phyloP scores from a whole-genome alignment of 2,329 filamentous ascomycete genomes.

The Penicillium sp. region DNA sequence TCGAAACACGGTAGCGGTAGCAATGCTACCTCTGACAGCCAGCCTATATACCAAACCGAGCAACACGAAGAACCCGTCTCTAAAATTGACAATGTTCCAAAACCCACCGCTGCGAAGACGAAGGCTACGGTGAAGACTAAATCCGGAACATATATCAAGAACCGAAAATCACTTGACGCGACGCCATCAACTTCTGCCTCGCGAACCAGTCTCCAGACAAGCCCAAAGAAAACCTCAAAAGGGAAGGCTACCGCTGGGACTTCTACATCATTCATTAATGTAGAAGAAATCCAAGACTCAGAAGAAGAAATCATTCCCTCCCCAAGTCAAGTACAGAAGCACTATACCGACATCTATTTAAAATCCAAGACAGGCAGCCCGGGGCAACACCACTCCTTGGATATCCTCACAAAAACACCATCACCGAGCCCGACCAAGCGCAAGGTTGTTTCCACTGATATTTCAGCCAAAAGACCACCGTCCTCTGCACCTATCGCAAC shows the following conservation, averaged over 20 bases:
- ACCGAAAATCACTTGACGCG: neutral
- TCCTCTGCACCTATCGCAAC: neutral
- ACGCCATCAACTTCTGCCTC: neutral
- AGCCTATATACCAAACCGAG: neutral
- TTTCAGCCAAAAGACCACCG: neutral
- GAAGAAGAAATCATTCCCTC: conserved; percentile 36
- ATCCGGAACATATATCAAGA: neutral
- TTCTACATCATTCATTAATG: conserved; percentile 20
- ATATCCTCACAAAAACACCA: conserved; percentile 12
- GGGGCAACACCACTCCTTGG: conserved; percentile 6
- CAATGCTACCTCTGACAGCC: conserved; percentile 5
- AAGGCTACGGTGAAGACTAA: conserved; percentile 11
- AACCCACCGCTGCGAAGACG: neutral
- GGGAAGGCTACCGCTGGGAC: neutral
- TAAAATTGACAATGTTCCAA: neutral
- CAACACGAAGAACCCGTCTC: neutral
- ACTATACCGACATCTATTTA: conserved; percentile 10
- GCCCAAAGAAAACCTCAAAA: neutral
- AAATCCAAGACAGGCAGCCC: neutral
- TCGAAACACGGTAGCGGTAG: conserved; percentile 47
- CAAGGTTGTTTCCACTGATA: conserved; percentile 12
- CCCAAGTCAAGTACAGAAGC: conserved; percentile 25
- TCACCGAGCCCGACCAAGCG: conserved; percentile 11
- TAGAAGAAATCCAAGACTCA: conserved; percentile 40
- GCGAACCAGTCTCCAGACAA: neutral